A percentile compares a stretch with the other conserved stretches of the same genome.
Evolutionary conservation across 1,284 basidiomycete species (phyloP).

Genomic region (Amylostereum areolatum): DNA sequence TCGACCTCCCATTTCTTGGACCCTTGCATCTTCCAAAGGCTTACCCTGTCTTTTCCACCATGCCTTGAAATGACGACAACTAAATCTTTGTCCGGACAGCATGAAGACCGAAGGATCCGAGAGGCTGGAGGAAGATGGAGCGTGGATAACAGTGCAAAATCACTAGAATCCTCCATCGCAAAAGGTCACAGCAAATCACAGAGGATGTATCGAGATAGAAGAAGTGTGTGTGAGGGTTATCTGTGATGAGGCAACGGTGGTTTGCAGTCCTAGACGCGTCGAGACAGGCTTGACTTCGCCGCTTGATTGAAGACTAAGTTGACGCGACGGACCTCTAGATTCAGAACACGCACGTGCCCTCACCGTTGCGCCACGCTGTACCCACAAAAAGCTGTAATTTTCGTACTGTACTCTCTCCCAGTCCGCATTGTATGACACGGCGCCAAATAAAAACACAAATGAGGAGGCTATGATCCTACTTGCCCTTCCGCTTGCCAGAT

Average conservation of each 20-base stretch:
- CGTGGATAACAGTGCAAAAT: slow-evolving; percentile 53
- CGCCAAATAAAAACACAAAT: no score
- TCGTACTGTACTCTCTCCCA: no score
- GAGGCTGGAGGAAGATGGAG: slow-evolving; percentile 50
- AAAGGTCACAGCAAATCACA: no score
- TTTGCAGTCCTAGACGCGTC: no score
- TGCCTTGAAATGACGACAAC: slow-evolving; percentile 59
- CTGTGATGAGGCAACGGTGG: no score
- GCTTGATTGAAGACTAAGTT: neutral
- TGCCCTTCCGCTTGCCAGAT: slow-evolving; percentile 33
- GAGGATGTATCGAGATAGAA: no score
- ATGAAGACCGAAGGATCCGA: slow-evolving; percentile 56
- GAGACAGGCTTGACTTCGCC: neutral
- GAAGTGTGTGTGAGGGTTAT: no score
- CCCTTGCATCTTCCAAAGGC: slow-evolving; percentile 76
- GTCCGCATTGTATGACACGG: no score
- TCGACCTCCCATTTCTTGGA: slow-evolving; percentile 76
- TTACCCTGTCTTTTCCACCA: slow-evolving; percentile 60
- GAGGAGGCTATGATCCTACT: slow-evolving; percentile 2
- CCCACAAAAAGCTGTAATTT: no score
- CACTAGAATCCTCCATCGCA: slow-evolving; percentile 32
- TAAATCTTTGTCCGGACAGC: slow-evolving; percentile 82
- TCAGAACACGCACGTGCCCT: no score
- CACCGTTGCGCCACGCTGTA: no score
- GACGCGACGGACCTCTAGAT: no score